phyloP scores from a whole-genome alignment of 1,284 basidiomycete genomes.

The Meira miltonrushii region DNA sequence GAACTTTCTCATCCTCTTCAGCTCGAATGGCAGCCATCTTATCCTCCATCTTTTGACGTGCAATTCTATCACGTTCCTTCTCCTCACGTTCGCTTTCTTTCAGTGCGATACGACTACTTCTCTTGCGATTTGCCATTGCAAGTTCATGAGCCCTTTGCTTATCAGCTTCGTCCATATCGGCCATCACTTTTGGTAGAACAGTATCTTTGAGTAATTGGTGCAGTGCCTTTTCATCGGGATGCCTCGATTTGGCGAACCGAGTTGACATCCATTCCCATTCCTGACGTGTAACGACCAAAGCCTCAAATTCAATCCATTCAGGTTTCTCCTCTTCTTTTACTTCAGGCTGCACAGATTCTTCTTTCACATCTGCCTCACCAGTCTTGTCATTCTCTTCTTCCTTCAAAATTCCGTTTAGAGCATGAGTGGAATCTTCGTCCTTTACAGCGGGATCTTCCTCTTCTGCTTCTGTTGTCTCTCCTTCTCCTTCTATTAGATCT shows the following conservation, averaged over 20 bases:
- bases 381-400: slow-evolving; percentile 17
- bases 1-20: slow-evolving; percentile 59
- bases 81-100: slow-evolving; percentile 61
- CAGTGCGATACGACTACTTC: slow-evolving; percentile 72
- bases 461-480: background rate
- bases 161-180: slow-evolving; percentile 55
- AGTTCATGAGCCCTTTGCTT: slow-evolving; percentile 60
- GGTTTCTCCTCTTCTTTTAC: slow-evolving; percentile 16
- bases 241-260: slow-evolving; percentile 67
- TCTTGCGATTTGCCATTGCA: slow-evolving; percentile 70
- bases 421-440: slow-evolving; percentile 41
- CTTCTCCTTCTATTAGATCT: background rate
- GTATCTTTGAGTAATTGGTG: slow-evolving; percentile 64
- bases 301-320: slow-evolving; percentile 52
- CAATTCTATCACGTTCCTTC: slow-evolving; percentile 50
- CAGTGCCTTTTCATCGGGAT: slow-evolving; percentile 72
- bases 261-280: slow-evolving; percentile 66
- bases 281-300: slow-evolving; percentile 64
- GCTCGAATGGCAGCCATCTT: slow-evolving; percentile 57
- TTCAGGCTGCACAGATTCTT: slow-evolving; percentile 36
- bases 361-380: slow-evolving; percentile 10
- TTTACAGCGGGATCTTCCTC: slow-evolving; percentile 11
- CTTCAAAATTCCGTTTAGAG: slow-evolving; percentile 11
- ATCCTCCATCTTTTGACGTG: slow-evolving; percentile 55
- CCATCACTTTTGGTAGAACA: slow-evolving; percentile 64